Evolutionary conservation across 208 protist species (phyloP).

Genomic region (Acanthamoeba lenticulata): DNA sequence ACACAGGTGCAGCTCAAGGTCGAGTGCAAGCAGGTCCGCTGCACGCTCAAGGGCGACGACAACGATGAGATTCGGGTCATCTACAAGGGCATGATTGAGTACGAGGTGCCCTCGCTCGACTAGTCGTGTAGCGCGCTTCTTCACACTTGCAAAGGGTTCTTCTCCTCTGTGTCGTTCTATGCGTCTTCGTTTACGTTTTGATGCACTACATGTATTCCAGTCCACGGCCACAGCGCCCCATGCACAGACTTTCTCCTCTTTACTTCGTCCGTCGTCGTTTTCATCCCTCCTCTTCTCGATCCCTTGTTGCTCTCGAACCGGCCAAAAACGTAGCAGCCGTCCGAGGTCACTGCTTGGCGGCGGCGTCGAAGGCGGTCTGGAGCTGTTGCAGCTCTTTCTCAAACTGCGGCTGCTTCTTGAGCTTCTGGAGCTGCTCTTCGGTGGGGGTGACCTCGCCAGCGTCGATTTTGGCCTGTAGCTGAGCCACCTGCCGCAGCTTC

Average conservation of each 20-base stretch:
- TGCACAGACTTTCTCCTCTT: too few species aligned
- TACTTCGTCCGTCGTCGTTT: too few species aligned
- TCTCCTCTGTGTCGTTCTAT: too few species aligned
- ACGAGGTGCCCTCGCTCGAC: constrained; percentile 62
- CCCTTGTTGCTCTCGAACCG: too few species aligned
- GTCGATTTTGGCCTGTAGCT: constrained; percentile 55
- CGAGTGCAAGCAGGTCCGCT: constrained; percentile 57
- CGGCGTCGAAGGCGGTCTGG: constrained; percentile 26
- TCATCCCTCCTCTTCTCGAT: not conserved
- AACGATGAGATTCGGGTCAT: constrained; percentile 47
- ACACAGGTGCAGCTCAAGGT: constrained; percentile 67
- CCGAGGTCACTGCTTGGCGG: not conserved
- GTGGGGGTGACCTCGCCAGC: constrained; percentile 32
- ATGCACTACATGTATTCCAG: too few species aligned
- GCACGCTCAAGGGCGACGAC: constrained; percentile 65
- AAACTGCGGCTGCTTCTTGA: constrained; percentile 28
- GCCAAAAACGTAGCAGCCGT: too few species aligned
- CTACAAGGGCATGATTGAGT: constrained; percentile 67
- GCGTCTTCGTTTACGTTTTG: too few species aligned
- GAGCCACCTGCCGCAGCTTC: constrained; percentile 52
- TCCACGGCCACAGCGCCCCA: too few species aligned
- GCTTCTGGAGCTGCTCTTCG: constrained; percentile 43
- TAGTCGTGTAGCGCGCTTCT: not conserved
- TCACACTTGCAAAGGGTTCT: too few species aligned
- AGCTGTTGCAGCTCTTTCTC: constrained; percentile 56